Conservation (phyloP, 169 alveolate species). For the Besnoitia besnoiti region DNA sequence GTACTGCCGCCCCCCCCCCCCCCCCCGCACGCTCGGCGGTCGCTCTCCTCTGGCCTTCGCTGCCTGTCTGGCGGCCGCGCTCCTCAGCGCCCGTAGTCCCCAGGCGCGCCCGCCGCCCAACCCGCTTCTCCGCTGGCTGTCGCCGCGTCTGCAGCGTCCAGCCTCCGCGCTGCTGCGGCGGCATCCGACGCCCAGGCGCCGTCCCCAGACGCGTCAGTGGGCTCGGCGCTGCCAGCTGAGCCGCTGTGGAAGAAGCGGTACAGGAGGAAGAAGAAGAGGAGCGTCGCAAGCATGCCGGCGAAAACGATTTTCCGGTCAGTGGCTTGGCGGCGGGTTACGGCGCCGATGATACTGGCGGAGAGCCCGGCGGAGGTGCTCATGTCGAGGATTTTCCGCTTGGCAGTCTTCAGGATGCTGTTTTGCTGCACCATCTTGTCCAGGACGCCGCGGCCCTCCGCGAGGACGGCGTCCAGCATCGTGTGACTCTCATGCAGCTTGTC, state of each 20-base stretch:
- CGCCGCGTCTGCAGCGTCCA: not conserved
- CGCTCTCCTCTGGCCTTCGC: no score
- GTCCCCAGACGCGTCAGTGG: no score
- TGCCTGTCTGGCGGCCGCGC: not conserved
- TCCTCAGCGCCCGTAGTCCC: not conserved
- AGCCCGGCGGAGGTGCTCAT: slow-evolving; percentile 65
- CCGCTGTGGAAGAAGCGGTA: slow-evolving; percentile 53
- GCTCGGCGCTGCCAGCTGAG: no score
- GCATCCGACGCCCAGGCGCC: no score
- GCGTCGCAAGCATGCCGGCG: slow-evolving; percentile 64
- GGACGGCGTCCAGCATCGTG: slow-evolving; percentile 56
- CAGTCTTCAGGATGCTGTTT: slow-evolving; percentile 51
- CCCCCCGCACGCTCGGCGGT: no score
- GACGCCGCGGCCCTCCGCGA: slow-evolving; percentile 58
- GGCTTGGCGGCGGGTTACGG: slow-evolving; percentile 55
- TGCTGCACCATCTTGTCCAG: slow-evolving; percentile 62
- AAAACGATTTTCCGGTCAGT: slow-evolving; percentile 55
- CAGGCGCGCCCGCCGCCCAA: not conserved
- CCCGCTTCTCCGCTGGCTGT: not conserved
- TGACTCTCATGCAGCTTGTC: slow-evolving; percentile 60
- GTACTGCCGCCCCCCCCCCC: no score
- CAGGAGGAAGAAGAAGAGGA: slow-evolving; percentile 63
- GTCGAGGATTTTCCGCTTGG: slow-evolving; percentile 66
- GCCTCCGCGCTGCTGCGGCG: not conserved
- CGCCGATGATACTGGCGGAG: slow-evolving; percentile 61